Evolutionary conservation across 305 asterid species (phyloP).

Genomic region (Rubia balearica): DNA sequence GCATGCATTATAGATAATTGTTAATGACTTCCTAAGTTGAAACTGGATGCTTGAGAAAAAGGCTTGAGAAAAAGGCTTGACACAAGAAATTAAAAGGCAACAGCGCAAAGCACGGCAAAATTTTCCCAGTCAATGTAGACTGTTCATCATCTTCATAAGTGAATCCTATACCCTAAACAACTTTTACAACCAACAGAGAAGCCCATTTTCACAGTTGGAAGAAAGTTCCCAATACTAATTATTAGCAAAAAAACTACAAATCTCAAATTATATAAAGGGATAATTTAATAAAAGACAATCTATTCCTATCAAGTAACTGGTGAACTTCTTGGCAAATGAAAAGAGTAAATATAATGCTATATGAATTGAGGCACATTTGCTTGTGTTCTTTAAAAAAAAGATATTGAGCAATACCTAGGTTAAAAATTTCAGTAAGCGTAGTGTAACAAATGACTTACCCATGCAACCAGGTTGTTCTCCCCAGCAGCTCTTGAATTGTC

Average conservation of each 20-base stretch:
- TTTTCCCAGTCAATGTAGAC: background rate
- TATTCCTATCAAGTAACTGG: background rate
- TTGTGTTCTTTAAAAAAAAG: background rate
- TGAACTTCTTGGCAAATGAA: constrained; percentile 8
- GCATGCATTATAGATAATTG: background rate
- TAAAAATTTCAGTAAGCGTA: background rate
- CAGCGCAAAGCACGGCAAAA: background rate
- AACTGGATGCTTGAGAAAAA: too few relatives aligned
- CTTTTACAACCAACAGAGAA: background rate
- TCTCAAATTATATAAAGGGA: background rate
- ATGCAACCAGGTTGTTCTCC: constrained; percentile 77
- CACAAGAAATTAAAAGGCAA: background rate
- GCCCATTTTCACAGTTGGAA: background rate
- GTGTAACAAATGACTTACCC: constrained; percentile 38
- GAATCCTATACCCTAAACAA: background rate
- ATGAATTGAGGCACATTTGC: background rate
- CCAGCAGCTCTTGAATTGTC: constrained; percentile 63
- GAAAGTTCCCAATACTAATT: background rate
- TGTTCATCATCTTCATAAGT: background rate
- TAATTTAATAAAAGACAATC: too few relatives aligned
- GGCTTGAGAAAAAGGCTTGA: background rate
- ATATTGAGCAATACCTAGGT: background rate
- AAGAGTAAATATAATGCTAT: background rate
- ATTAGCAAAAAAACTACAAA: background rate
- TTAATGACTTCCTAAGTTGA: background rate